Base-by-base conservation (phyloP, 495 filamentous ascomycete species). In the Chaetomium fimeti region DNA sequence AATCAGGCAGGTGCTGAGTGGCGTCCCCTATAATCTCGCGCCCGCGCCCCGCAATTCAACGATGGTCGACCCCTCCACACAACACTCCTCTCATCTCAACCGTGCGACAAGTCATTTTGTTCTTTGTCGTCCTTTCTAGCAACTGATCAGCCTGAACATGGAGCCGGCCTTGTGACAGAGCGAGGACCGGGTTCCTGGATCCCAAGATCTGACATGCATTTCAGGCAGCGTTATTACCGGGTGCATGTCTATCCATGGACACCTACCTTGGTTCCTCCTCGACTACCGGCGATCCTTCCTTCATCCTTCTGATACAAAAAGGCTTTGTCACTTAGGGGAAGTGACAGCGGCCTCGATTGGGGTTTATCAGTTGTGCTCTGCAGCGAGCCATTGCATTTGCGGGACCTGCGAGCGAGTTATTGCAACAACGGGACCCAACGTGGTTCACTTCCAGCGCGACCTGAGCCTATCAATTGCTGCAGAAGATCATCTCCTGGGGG, bases 41-140 rank as follows among this genome's bases (percentile, higher is more conserved):
- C 40, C 42, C n/a, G 15, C 38, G 24, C 24, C 40, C 56, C 56
- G 56, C 56, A 28, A 59, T 28, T n/a, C 38, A 13, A 45, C 22
- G 20, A 27, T 18, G 40, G 40, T 18, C 22, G 27, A 15, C 24
- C 22, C 24, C 48, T 52, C 48, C 42, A 40, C 29, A 48, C n/a
- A 49, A 27, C 49, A 22, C 3, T 18, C 16, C 49, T 29, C 32
- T 61, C 58, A 51, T 61, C 29, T 52, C 58, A 47, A 15, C 43
- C 6, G 58, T 51, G 58, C 11, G 24, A 61, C 58, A 40, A 27
- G 32, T 13, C n/a, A 24, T 20, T 22, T 29, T 32, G 12, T 32
- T 61, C 58, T 49, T 61, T 52, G 58, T 61, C 32, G 12, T 40
- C 28, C 24, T 1, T 52, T 49, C 45, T 47, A 28, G 28, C 22